Evolutionary conservation across 1,284 basidiomycete species (phyloP).

Genomic region (Microbotryomycetes sp.): DNA sequence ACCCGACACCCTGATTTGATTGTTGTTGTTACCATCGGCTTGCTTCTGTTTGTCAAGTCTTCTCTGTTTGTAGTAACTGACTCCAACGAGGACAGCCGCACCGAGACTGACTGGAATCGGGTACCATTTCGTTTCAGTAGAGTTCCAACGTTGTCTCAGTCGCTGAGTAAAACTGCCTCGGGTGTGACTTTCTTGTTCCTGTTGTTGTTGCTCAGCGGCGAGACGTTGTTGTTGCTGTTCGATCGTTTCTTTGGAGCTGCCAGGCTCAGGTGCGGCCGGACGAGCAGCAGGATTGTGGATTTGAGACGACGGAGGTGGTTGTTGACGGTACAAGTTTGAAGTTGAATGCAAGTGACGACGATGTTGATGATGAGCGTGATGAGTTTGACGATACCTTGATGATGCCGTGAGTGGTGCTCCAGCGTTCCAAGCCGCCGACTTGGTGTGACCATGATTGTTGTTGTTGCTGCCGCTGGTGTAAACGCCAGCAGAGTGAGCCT

Average conservation of each 20-base stretch:
- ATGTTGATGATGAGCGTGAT: too few relatives aligned
- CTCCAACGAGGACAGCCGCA: slow-evolving; percentile 71
- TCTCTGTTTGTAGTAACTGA: slow-evolving; percentile 44
- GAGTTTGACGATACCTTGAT: too few relatives aligned
- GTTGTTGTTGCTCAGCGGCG: too few relatives aligned
- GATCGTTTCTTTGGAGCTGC: not conserved
- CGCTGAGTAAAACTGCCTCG: not conserved
- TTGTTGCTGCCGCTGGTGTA: too few relatives aligned
- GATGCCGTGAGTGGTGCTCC: too few relatives aligned
- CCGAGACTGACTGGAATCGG: slow-evolving; percentile 89
- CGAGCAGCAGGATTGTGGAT: too few relatives aligned
- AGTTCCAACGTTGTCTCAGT: slow-evolving; percentile 61
- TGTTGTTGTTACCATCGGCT: slow-evolving; percentile 40
- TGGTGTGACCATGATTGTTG: too few relatives aligned
- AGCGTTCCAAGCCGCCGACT: too few relatives aligned
- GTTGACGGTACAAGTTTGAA: not conserved
- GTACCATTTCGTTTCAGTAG: slow-evolving; percentile 91
- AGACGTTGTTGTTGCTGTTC: not conserved
- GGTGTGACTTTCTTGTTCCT: not conserved
- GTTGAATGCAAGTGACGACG: not conserved
- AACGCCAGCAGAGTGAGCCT: too few relatives aligned
- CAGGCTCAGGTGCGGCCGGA: not conserved
- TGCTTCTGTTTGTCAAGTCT: not conserved
- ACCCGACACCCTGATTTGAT: slow-evolving; percentile 64
- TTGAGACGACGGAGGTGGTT: too few relatives aligned